Evolutionary conservation across 2,329 filamentous ascomycete genomes (phyloP).

Genomic region (Hortaea werneckii): DNA sequence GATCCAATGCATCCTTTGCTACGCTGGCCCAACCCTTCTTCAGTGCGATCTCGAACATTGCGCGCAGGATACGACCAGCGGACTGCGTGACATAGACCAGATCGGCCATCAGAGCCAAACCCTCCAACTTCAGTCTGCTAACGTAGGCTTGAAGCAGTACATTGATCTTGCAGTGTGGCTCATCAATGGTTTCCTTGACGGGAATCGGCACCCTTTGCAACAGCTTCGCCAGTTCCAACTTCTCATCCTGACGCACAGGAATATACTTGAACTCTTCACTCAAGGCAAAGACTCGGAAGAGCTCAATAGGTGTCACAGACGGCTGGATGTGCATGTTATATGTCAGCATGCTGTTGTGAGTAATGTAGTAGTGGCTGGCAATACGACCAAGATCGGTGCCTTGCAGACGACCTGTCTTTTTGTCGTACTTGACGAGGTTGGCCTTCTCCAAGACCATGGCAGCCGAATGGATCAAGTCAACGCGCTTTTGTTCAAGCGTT

Average conservation of each 20-base stretch:
- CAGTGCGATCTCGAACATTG: constrained; percentile 93
- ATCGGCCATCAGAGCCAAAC: constrained; percentile 92
- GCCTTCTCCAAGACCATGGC: constrained; percentile 78
- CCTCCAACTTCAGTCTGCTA: constrained; percentile 85
- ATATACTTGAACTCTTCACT: constrained; percentile 99
- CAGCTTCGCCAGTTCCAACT: constrained; percentile 87
- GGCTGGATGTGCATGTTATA: constrained; percentile 95
- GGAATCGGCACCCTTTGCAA: constrained; percentile 85
- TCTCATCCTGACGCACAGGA: constrained; percentile 93
- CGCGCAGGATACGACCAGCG: constrained; percentile 86
- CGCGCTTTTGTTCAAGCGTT: constrained; percentile 85
- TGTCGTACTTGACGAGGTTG: constrained; percentile 87
- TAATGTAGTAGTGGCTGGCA: constrained; percentile 97
- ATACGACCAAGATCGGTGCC: constrained; percentile 90
- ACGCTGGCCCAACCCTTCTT: constrained; percentile 95
- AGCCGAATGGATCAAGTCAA: constrained; percentile 94
- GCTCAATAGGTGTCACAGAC: constrained; percentile 82
- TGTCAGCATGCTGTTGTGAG: constrained; percentile 88
- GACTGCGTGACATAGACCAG: constrained; percentile 98
- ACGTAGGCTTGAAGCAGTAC: constrained; percentile 95
- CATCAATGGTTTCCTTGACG: constrained; percentile 94
- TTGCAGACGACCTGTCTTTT: constrained; percentile 79
- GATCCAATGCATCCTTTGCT: constrained; percentile 79
- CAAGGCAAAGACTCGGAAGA: constrained; percentile 91
- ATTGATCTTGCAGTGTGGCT: constrained; percentile 96